Conservation (phyloP, 192 early-diverging fungal genomes). For the Thamnidium elegans region DNA sequence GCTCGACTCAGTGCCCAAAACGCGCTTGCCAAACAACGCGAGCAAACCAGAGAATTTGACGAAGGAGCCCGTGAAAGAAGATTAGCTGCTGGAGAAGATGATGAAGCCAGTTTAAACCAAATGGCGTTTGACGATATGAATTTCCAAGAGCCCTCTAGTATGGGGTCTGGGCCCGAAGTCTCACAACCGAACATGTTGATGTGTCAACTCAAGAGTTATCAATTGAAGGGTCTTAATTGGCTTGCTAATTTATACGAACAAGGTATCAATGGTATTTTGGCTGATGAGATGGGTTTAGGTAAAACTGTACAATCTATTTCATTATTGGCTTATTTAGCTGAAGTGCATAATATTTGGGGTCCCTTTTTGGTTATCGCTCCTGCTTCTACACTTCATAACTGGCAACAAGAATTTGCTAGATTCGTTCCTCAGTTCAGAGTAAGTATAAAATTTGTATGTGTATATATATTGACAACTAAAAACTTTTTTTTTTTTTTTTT, state of each 20-base stretch:
- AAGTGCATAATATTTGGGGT: conserved; percentile 85
- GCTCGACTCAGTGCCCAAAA: conserved; percentile 74
- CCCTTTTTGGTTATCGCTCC: conserved; percentile 90
- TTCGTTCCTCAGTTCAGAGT: conserved; percentile 77
- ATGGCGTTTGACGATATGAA: conserved; percentile 75
- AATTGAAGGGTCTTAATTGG: conserved; percentile 85
- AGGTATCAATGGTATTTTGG: conserved; percentile 89
- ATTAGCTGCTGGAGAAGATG: conserved; percentile 31
- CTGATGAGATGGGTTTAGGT: conserved; percentile 75
- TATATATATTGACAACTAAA: neutral
- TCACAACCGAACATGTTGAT: conserved; percentile 84
- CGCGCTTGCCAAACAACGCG: conserved; percentile 69
- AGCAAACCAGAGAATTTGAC: conserved; percentile 71
- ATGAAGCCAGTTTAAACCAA: conserved; percentile 42
- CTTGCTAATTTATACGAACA: conserved; percentile 83
- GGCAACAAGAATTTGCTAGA: conserved; percentile 84
- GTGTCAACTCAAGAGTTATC: conserved; percentile 80
- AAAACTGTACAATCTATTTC: conserved; percentile 88
- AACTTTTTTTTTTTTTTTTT: no score
- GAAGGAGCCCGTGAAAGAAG: conserved; percentile 39
- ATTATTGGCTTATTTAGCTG: conserved; percentile 83
- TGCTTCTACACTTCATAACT: conserved; percentile 86
- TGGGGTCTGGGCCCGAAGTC: conserved; percentile 67
- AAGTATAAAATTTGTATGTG: conserved; percentile 12
- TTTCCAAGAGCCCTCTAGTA: conserved; percentile 75